Evolutionary conservation across 2,329 filamentous ascomycete genomes (phyloP).

Genomic region (Colletotrichum neosansevieriae): DNA sequence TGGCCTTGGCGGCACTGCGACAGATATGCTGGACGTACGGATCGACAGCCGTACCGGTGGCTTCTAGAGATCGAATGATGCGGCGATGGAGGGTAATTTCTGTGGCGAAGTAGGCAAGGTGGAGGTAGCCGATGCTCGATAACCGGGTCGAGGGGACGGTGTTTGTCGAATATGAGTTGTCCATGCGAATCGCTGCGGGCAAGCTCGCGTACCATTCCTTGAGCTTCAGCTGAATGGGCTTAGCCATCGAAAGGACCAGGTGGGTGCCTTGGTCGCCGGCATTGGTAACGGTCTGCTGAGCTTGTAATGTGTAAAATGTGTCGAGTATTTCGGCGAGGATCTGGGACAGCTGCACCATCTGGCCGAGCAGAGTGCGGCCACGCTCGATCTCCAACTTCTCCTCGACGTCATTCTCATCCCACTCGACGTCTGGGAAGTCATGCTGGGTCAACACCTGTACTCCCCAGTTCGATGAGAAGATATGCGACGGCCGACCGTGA

Average conservation of each 20-base stretch:
- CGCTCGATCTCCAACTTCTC: slow-evolving; percentile 75
- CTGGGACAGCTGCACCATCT: slow-evolving; percentile 80
- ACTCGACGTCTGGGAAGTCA: slow-evolving; percentile 81
- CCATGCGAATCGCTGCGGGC: slow-evolving; percentile 75
- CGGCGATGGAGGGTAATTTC: slow-evolving; percentile 94
- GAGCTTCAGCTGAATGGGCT: slow-evolving; percentile 84
- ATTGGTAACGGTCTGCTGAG: slow-evolving; percentile 75
- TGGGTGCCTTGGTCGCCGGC: slow-evolving; percentile 78
- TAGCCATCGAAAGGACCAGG: slow-evolving; percentile 79
- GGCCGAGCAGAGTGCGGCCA: slow-evolving; percentile 77
- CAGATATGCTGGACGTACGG: slow-evolving; percentile 92
- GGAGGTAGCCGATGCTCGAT: slow-evolving; percentile 80
- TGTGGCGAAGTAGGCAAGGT: slow-evolving; percentile 92
- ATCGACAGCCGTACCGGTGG: slow-evolving; percentile 65
- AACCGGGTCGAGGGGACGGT: slow-evolving; percentile 58
- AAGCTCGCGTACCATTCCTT: slow-evolving; percentile 85
- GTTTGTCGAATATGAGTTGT: slow-evolving; percentile 62
- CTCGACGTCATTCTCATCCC: slow-evolving; percentile 70
- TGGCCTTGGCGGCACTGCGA: slow-evolving; percentile 91
- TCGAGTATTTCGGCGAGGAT: slow-evolving; percentile 85
- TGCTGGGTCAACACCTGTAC: slow-evolving; percentile 73
- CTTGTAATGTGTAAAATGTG: slow-evolving; percentile 83
- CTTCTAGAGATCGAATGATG: slow-evolving; percentile 83
- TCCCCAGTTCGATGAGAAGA: slow-evolving; percentile 78
- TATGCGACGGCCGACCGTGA: slow-evolving; percentile 86